Percentiles rank a stretch among this genome's conserved stretches.
Conservation (phyloP, 1,139 yeast species). For the Suhomyces wounanorum region DNA sequence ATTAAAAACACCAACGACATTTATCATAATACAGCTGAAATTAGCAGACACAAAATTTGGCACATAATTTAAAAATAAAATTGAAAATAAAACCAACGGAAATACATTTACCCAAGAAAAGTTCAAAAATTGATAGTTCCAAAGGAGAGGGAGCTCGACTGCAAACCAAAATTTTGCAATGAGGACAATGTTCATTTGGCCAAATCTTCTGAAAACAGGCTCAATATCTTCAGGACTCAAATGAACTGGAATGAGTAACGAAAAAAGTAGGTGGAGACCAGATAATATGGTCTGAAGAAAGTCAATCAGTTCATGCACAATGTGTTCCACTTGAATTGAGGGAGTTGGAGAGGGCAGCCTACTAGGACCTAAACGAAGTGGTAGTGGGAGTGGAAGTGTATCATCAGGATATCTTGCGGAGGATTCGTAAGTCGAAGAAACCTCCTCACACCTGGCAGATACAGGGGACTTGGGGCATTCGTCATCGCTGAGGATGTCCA, state of each 20-base stretch:
- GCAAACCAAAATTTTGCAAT: constrained; percentile 22
- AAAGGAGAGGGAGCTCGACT: constrained; percentile 21
- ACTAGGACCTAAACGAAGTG: neutral
- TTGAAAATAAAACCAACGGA: constrained; percentile 12
- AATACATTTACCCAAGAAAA: constrained; percentile 14
- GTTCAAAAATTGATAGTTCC: constrained; percentile 22
- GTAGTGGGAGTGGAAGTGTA: constrained; percentile 2
- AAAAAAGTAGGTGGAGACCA: constrained; percentile 22
- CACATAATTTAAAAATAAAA: constrained; percentile 8
- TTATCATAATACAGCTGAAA: constrained; percentile 13
- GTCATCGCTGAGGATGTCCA: constrained; percentile 26
- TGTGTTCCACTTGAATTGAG: neutral
- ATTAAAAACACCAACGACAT: constrained; percentile 27
- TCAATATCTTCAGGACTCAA: constrained; percentile 8
- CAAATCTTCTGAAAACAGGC: neutral
- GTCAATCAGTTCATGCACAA: constrained; percentile 5
- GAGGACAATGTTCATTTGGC: neutral
- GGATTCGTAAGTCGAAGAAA: neutral
- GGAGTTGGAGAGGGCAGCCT: neutral
- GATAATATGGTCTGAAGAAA: constrained; percentile 19
- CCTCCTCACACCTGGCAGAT: neutral
- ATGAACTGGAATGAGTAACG: constrained; percentile 25
- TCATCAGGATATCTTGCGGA: neutral
- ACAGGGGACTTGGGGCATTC: constrained; percentile 20
- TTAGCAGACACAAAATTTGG: constrained; percentile 2